Evolutionary conservation across 2,329 filamentous ascomycete species (phyloP), one percentile per base, ranked within the genome.

Genomic region (Microcyclospora tardicrescens): DNA sequence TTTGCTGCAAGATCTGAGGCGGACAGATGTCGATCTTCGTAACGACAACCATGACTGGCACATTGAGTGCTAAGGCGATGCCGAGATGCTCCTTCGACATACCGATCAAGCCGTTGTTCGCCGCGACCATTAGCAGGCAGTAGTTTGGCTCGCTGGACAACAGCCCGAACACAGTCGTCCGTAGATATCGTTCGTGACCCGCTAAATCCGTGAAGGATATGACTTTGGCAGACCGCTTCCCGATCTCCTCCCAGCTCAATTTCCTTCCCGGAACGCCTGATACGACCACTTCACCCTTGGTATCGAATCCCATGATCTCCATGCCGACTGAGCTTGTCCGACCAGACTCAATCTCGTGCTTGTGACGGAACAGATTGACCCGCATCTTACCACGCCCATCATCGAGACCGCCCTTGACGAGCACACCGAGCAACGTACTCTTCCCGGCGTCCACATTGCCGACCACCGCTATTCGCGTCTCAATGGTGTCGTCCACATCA

Each of bases 1-100:
- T 98, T 66, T 96, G 82, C 63, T 93, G 78, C 16, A 98, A 69
- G 54, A 98, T 95, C 48, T 96, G 83, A 2, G 89, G 86, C 15
- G 91, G 91, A 60, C 91, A 96, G 40, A 96, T 96, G 58, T 96
- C 91, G 47, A 96, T 94, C 67, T 96, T 98, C 61, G 89, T 98
- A 46, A 96, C 79, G 47, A 95, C 80, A 3, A 96, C 87, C 84
- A 98, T 93, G 51, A 98, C 85, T 0, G 91, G 91, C 10, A 98
- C 89, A 55, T 96, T 96, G 37, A 98, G 69, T 1, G 91, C 87
- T 27, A 96, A 68, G 0, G 91, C 89, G 47, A 98, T 94, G 12
- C 91, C 91, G 3, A 98, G 67, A 61, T 98, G 91, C 66, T 98
- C 91, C 69, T 64, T 67, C 62, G 84, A 93, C 91, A 96, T 98